A percentile compares a stretch with the other conserved stretches of the same genome.
These are phyloP conservation scores for Sarcomyxa edulis DNA, from an alignment of 768 basidiomycete species.

Conservation along the genomic window DNA sequence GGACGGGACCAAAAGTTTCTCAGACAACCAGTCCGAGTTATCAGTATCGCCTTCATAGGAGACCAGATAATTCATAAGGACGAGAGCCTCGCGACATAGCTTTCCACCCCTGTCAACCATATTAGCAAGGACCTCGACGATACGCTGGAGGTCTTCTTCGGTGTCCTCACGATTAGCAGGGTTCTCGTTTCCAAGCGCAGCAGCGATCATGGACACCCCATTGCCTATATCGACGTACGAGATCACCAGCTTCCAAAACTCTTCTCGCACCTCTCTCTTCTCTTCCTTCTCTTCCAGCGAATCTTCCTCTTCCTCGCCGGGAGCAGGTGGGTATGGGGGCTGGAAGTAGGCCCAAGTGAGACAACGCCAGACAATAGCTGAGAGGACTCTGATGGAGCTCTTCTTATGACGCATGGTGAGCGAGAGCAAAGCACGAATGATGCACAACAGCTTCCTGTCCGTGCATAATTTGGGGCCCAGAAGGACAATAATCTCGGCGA, in stretches of 20 bases:
- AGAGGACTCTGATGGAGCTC: slow-evolving; percentile 57
- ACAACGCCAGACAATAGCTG: slow-evolving; percentile 60
- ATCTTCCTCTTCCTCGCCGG: slow-evolving; percentile 21
- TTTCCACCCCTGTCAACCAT: slow-evolving; percentile 56
- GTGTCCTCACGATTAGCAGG: too few species aligned
- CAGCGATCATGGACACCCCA: slow-evolving; percentile 52
- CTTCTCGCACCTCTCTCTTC: slow-evolving; percentile 19
- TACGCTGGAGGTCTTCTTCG: slow-evolving; percentile 39
- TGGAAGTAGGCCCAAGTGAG: slow-evolving; percentile 63
- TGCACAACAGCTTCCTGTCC: slow-evolving; percentile 36
- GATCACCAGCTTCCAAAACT: slow-evolving; percentile 38
- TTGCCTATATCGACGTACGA: slow-evolving; percentile 51
- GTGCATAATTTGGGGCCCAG: slow-evolving; percentile 50
- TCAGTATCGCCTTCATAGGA: slow-evolving; percentile 21
- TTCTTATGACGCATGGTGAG: slow-evolving; percentile 58
- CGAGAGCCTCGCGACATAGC: slow-evolving; percentile 50
- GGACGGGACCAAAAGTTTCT: slow-evolving; percentile 43
- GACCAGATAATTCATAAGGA: slow-evolving; percentile 38
- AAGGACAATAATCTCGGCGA: slow-evolving; percentile 63
- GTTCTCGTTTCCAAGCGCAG: slow-evolving; percentile 38
- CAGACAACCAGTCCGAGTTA: slow-evolving; percentile 36
- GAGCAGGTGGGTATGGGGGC: slow-evolving; percentile 32
- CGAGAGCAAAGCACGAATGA: slow-evolving; percentile 44
- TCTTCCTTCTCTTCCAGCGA: slow-evolving; percentile 15
- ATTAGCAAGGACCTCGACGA: slow-evolving; percentile 41